A percentile compares a stretch with the other conserved stretches of the same genome.
These are phyloP conservation scores for Gyrodon lividus DNA, from an alignment of 768 basidiomycete genomes.

Conservation along the genomic window DNA sequence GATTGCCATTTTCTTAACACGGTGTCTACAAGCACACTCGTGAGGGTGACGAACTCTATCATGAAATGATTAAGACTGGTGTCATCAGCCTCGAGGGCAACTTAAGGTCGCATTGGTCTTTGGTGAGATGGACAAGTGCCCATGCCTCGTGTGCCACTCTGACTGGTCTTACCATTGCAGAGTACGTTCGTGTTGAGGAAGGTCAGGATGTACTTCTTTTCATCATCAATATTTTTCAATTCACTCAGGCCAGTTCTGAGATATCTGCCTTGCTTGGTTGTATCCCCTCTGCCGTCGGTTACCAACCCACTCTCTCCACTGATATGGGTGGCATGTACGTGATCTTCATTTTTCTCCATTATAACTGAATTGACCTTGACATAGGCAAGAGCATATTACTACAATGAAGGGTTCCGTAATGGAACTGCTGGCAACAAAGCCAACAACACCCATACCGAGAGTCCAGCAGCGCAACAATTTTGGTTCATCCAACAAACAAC, in stretches of 20 bases:
- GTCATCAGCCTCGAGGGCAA: no score
- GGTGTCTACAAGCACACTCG: constrained; percentile 99
- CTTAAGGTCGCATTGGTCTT: no score
- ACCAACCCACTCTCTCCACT: constrained; percentile 99
- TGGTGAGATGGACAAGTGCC: no score
- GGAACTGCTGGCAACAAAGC: no score
- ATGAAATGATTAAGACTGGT: no score
- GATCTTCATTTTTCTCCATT: background rate
- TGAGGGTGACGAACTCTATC: constrained; percentile 99
- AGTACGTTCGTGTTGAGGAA: no score
- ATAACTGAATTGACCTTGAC: constrained; percentile 6
- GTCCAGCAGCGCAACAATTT: no score
- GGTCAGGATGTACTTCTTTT: constrained; percentile 99
- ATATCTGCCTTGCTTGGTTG: no score
- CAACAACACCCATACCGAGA: no score
- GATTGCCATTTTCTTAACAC: constrained; percentile 27
- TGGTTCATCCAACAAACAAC: no score
- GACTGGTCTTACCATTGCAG: no score
- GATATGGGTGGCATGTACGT: constrained; percentile 99
- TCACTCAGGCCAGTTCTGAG: constrained; percentile 99
- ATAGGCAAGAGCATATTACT: constrained; percentile 98
- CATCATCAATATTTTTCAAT: constrained; percentile 99
- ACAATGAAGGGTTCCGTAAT: constrained; percentile 28
- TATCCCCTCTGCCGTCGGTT: constrained; percentile 99
- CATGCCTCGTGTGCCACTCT: constrained; percentile 97